Evolutionary conservation across 2,329 filamentous ascomycete species (phyloP), one percentile per base, ranked within the genome.

Genomic region (Hypoxylon sp.): DNA sequence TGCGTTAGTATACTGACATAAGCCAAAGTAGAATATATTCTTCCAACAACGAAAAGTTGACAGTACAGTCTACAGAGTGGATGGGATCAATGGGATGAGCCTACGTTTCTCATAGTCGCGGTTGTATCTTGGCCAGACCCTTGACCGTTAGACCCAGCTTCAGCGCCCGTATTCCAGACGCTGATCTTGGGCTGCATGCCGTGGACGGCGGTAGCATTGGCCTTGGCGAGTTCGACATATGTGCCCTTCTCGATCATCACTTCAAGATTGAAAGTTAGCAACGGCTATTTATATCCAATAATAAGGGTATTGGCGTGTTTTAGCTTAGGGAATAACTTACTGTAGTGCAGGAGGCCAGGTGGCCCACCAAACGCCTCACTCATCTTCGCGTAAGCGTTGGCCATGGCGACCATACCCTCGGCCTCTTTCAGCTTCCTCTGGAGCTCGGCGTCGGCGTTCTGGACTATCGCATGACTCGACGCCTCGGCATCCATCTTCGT

Each of bases 111-210:
- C 73, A 94, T 87, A 3, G 87, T 80, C 1, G 81, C 82, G 16
- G 79, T 74, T 6, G 78, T 71, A 51, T 89, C 86, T 46, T 81
- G 75, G 30, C 71, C 69, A 29, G 70, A 70, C 17, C 71, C 73
- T 30, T 67, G 74, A n/a, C 71, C 75, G 13, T 52, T 55, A 11
- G 67, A 67, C 7, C 72, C 73, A 2, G 69, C 77, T 40, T 79
- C 74, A 37, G 73, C 69, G 31, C 89, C 89, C 6, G 90, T 95
- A 68, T 90, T 94, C 91, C 90, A 96, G 17, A 93, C 85, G 56
- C 86, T 91, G 74, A 95, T 94, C 86, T 95, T 95, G 59, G 91
- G 91, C 69, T 91, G 82, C 60, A 95, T 73, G 17, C 90, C 90
- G 41, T 83, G 78, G 67, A 95, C 83, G 21, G 89, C 90, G 21